Evolutionary conservation across 768 basidiomycete species (phyloP).

Genomic region (Suillus spraguei): DNA sequence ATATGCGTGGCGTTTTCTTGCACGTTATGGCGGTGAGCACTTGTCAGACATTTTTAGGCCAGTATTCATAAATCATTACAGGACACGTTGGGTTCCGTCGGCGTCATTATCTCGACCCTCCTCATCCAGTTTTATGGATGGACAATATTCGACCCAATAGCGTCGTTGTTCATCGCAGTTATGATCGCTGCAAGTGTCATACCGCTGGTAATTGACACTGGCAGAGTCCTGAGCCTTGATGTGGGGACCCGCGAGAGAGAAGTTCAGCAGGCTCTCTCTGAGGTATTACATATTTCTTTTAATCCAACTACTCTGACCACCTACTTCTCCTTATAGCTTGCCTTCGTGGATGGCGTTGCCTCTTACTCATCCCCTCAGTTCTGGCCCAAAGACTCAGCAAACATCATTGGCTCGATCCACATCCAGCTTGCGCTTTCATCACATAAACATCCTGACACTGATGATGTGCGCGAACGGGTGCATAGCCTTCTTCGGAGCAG

Average conservation of each 20-base stretch:
- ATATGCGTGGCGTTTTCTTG: conserved; percentile 98
- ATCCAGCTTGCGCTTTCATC: conserved; percentile 77
- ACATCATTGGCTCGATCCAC: conserved; percentile 88
- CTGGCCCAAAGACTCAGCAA: conserved; percentile 93
- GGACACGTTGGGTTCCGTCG: conserved; percentile 97
- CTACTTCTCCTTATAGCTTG: conserved; percentile 50
- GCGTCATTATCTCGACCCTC: conserved; percentile 95
- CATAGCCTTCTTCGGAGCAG: conserved; percentile 67
- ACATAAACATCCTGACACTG: conserved; percentile 62
- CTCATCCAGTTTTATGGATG: conserved; percentile 96
- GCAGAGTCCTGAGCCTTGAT: conserved; percentile 85
- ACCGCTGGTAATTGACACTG: conserved; percentile 93
- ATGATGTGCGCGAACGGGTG: conserved; percentile 77
- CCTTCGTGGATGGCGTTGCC: conserved; percentile 74
- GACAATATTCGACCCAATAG: conserved; percentile 99
- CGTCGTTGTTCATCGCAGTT: conserved; percentile 93
- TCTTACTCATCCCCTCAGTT: conserved; percentile 85
- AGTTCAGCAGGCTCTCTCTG: conserved; percentile 61
- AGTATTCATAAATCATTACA: conserved; percentile 30
- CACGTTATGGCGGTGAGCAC: conserved; percentile 90
- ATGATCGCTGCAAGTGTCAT: conserved; percentile 95
- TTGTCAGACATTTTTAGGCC: conserved; percentile 2
- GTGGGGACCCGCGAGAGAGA: conserved; percentile 60
- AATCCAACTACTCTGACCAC: background rate
- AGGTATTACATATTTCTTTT: conserved; percentile 46